Evolutionary conservation across 345 rosid genomes (phyloP).

Genomic region (Corchorus olitorius): DNA sequence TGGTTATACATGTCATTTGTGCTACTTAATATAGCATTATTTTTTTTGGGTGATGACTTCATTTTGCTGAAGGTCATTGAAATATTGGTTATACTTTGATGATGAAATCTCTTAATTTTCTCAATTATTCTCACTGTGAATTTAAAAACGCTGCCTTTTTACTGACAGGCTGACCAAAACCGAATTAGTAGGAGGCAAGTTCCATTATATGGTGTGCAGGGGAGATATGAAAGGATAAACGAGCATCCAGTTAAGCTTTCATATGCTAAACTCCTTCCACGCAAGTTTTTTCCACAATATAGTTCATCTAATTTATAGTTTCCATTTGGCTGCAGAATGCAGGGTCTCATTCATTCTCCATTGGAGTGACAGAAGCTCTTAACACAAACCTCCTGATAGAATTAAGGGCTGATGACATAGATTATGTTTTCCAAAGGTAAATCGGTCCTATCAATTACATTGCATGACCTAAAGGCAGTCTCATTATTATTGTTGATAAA

Average conservation of each 20-base stretch:
- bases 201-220: constrained; percentile 81
- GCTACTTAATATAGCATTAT: background rate
- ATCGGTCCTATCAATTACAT: background rate
- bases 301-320: constrained; percentile 2
- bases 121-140: background rate
- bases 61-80: background rate
- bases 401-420: constrained; percentile 90
- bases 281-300: background rate
- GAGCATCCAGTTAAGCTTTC: constrained; percentile 82
- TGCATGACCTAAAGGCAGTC: background rate
- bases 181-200: constrained; percentile 61
- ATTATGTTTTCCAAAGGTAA: constrained; percentile 87
- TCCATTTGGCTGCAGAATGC: constrained; percentile 55
- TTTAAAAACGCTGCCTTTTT: constrained; percentile 13
- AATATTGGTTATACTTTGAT: background rate
- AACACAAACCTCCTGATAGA: constrained; percentile 85
- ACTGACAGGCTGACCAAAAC: constrained; percentile 80
- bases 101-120: background rate
- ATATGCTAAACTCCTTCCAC: constrained; percentile 11
- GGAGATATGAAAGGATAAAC: constrained; percentile 88
- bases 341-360: constrained; percentile 87
- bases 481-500: background rate
- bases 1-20: background rate
- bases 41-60: background rate
- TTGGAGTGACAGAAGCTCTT: constrained; percentile 87